Evolutionary conservation across 495 filamentous ascomycete species (phyloP).

Genomic region (Podospora fimiseda): DNA sequence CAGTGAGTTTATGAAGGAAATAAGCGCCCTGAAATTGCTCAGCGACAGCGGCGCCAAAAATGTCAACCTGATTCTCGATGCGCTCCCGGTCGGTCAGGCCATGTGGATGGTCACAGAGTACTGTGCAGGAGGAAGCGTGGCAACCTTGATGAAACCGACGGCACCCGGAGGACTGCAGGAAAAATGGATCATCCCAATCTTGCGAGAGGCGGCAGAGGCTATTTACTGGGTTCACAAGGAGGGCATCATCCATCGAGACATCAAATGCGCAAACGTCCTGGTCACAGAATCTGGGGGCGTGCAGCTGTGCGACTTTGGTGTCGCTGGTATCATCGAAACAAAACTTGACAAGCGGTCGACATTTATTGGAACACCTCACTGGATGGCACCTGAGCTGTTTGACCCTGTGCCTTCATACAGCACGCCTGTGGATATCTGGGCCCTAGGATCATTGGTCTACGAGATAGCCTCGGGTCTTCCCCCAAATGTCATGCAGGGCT

Average conservation of each 20-base stretch:
- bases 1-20: constrained; percentile 82
- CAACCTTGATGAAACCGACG: constrained; percentile 64
- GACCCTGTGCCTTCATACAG: constrained; percentile 49
- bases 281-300: constrained; percentile 80
- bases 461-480: constrained; percentile 89
- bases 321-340: constrained; percentile 79
- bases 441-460: constrained; percentile 82
- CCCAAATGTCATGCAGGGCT: constrained; percentile 53
- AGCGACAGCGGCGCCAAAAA: constrained; percentile 80
- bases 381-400: constrained; percentile 93
- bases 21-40: constrained; percentile 75
- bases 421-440: constrained; percentile 87
- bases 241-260: constrained; percentile 91
- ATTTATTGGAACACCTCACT: constrained; percentile 90
- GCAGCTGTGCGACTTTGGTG: constrained; percentile 93
- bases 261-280: constrained; percentile 92
- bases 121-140: constrained; percentile 90
- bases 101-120: constrained; percentile 97
- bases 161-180: constrained; percentile 73
- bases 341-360: constrained; percentile 82
- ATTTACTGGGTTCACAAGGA: constrained; percentile 83
- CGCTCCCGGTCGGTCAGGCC: constrained; percentile 75
- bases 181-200: constrained; percentile 82
- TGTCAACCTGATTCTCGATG: constrained; percentile 84
- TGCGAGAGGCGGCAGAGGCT: constrained; percentile 79